Evolutionary conservation across 2,329 filamentous ascomycete genomes (phyloP), one percentile per base, ranked within the genome.

Genomic region (Ophiobolus disseminans): DNA sequence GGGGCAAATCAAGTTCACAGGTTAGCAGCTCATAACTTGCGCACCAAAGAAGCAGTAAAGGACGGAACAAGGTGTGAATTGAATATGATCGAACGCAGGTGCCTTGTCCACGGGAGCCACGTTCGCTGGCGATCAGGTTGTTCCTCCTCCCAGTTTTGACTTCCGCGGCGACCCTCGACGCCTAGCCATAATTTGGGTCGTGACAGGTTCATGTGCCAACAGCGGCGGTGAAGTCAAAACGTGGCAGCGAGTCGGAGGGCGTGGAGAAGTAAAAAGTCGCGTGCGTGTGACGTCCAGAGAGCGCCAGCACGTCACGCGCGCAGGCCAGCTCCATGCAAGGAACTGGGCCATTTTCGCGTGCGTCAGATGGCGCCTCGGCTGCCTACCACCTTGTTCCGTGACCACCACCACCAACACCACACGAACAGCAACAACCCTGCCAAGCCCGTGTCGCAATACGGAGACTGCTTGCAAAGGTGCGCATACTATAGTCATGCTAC

Each of bases 191-290:
- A 30, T 40, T 28, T 35, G 5, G 21, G 31, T 44, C 41, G 41
- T 44, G 41, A 44, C 41, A 28, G 17, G 41, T 37, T 25, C 41
- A 44, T 44, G 41, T 44, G 41, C 32, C 32, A 19, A 37, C 17
- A 30, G 10, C 22, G 21, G 34, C 17, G 32, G 41, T 44, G 22
- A 38, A 21, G 17, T 21, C 28, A 34, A 21, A 37, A 37, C 28
- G 13, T 34, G 39, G 17, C 39, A 41, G 39, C 39, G 26, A 41
- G 39, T 41, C 41, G 41, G 32, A 44, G 23, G 38, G 10, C 22
- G n/a, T 28, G 41, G 41, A 36, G 14, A 32, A 36, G n/a, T 37
- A 19, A 13, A 16, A 10, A n/a, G 41, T 44, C 34, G 41, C 21
- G 41, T 36, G 32, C 34, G 41, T 44, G 41, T 41, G 39, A 41